Base-by-base conservation (phyloP, 2,329 filamentous ascomycete genomes). In the Ambrosiella xylebori region DNA sequence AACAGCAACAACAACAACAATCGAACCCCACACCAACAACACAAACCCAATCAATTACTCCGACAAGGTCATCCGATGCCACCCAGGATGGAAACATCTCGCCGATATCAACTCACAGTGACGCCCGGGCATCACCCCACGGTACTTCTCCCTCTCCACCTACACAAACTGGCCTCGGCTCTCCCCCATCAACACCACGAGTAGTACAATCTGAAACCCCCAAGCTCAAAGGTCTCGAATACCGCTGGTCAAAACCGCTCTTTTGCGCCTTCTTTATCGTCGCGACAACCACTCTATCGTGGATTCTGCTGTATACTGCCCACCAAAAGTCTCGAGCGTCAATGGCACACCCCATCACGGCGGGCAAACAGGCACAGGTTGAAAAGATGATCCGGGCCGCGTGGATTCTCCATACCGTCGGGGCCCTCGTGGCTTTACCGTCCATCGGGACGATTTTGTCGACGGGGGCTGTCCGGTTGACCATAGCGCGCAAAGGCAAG, bases 321-420 rank as follows among this genome's bases (percentile, higher is more conserved):
- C 15, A 60, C 38, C 7, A 17, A 3, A 57, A 57, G 39, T n/a
- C 59, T 11, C 15, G 8, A 38, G 36, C 47, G 11, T 51, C 56
- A 6, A 60, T 60, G 59, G 27, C 27, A 5, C 19, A 57, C 9
- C 54, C 59, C 3, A 36, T 60, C 36, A 57, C 59, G 2, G 38
- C 17, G 8, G 13, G 12, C 7, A 41, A 38, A 5, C 50, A 60
- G 44, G 12, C 36, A 1, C 51, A 54, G 11, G 39, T 57, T 35
- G 40, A 54, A 11, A 57, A 60, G 13, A 27, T 60, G n/a, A 17
- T 55, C 13, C 55, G 59, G n/a, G 59, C 59, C 2, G 59, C 55
- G 0, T 60, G 59, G 59, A 60, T 60, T 17, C 17, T 60, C 12
- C 59, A 60, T 35, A 58, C 59, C 7, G 59, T 60, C 12, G 59